A percentile compares a stretch with the other conserved stretches of the same genome.
phyloP scores from a whole-genome alignment of 257 asterid species.

The Apocynum venetum region DNA sequence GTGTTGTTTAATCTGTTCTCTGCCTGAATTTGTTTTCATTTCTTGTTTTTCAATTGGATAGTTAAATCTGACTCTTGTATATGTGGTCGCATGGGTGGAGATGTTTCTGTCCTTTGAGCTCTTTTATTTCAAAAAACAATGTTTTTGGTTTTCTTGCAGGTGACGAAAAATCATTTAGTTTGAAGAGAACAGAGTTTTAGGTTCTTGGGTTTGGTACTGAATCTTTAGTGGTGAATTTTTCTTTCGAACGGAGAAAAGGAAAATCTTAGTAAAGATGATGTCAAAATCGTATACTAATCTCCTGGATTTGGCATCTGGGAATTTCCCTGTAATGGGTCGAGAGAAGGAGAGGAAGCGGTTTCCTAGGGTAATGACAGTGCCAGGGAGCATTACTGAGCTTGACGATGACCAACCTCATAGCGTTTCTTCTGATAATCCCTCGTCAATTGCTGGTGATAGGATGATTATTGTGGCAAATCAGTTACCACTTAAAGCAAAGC shows the following conservation, averaged over 20 bases:
- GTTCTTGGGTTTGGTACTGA: slow-evolving; percentile 18
- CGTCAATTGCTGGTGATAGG: slow-evolving; percentile 71
- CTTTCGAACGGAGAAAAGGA: slow-evolving; percentile 22
- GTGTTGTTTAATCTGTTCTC: slow-evolving; percentile 7
- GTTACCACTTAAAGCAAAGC: slow-evolving; percentile 69
- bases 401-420: slow-evolving; percentile 74
- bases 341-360: slow-evolving; percentile 66
- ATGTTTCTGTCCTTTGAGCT: slow-evolving; percentile 1
- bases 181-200: slow-evolving; percentile 22
- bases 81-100: slow-evolving; percentile 8
- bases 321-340: slow-evolving; percentile 65
- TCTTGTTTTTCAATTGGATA: background rate
- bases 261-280: slow-evolving; percentile 54
- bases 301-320: slow-evolving; percentile 80
- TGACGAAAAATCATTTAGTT: slow-evolving; percentile 18
- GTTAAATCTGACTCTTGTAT: slow-evolving; percentile 6
- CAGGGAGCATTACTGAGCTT: slow-evolving; percentile 69
- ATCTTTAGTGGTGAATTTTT: slow-evolving; percentile 9
- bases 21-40: slow-evolving; percentile 4
- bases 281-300: slow-evolving; percentile 88
- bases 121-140: slow-evolving; percentile 13
- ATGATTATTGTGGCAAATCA: slow-evolving; percentile 75
- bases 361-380: slow-evolving; percentile 84
- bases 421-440: slow-evolving; percentile 71
- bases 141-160: slow-evolving; percentile 38